Conservation (phyloP, 495 filamentous ascomycete genomes). For the Trichoderma parareesei region DNA sequence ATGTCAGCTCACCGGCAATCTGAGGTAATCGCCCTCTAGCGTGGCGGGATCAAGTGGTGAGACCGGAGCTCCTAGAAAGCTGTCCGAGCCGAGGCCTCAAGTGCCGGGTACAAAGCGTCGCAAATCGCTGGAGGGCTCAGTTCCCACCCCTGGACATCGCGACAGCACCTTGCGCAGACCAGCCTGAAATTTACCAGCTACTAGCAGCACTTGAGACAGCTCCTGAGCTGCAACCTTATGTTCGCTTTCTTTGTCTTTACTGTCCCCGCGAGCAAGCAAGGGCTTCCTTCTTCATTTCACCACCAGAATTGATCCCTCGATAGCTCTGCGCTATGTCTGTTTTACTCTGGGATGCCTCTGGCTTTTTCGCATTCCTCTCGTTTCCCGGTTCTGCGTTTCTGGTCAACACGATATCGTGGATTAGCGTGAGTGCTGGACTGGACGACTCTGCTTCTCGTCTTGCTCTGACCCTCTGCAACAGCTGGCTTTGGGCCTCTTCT, state of each 20-base stretch:
- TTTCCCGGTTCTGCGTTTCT: constrained; percentile 8
- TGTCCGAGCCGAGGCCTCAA: not conserved
- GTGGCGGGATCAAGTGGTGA: not conserved
- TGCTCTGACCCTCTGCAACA: constrained; percentile 12
- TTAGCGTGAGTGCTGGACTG: constrained; percentile 1
- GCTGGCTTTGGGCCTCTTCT: constrained; percentile 21
- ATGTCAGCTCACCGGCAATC: not conserved
- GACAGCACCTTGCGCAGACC: not conserved
- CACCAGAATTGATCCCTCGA: not conserved
- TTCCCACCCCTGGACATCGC: not conserved
- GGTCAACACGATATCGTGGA: constrained; percentile 6
- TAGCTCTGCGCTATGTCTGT: not conserved
- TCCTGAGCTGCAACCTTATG: not conserved
- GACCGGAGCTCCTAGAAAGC: not conserved
- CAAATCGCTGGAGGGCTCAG: not conserved
- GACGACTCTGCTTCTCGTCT: not conserved
- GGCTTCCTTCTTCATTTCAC: not conserved
- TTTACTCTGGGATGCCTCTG: not conserved
- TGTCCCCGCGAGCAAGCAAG: not conserved
- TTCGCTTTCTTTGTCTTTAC: not conserved
- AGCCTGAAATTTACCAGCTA: not conserved
- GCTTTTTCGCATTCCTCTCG: not conserved
- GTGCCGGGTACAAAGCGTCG: not conserved
- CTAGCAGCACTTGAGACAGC: not conserved
- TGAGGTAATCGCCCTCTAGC: not conserved